Evolutionary conservation across 1,139 yeast genomes (phyloP), one percentile per base, ranked within the genome.

Genomic region (Meyerozyma sp.): DNA sequence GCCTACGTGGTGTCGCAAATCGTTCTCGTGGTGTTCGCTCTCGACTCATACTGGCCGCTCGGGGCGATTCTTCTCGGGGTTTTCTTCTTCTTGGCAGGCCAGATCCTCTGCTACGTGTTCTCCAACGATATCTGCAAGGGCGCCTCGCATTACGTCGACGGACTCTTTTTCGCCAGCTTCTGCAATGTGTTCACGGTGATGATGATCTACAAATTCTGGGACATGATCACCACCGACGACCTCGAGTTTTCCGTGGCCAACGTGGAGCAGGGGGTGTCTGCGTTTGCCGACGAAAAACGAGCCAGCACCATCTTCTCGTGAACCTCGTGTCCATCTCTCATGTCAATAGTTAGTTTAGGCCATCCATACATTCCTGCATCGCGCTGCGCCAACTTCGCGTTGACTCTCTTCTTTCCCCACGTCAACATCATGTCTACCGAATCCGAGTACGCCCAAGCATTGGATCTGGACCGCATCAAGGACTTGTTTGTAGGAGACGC

Each of bases 161-260:
- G 98, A 1, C 65, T 89, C 29, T 85, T 91, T 61, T 87, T 91
- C 57, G 95, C 91, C 21, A 77, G 94, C 29, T 57, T 88, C 39
- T 81, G 95, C 58, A 88, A 87, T 59, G 62, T 89, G 41, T 86
- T 89, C 56, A 77, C 95, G 7, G 70, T 85, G 44, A 90, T 93
- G 96, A 91, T 93, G 98, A 73, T 91, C 45, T 91, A 90, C 70
- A 91, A 93, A 65, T 88, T 82, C 55, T 93, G 98, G 97, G 97
- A 91, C 57, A 87, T 89, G 79, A 84, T 93, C 44, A 93, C 98
- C n/a, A 81, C 83, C 47, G 98, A 93, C 58, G 98, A 93, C 62
- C 79, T 91, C 57, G 98, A 93, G 65, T 93, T 93, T 62, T 81
- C 93, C 42, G 95, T 89, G 42, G 77, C 77, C 14, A 66, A 61